A percentile compares a stretch with the other conserved stretches of the same genome.
phyloP scores from a whole-genome alignment of 768 basidiomycete genomes.

The Termitomyces sp. region DNA sequence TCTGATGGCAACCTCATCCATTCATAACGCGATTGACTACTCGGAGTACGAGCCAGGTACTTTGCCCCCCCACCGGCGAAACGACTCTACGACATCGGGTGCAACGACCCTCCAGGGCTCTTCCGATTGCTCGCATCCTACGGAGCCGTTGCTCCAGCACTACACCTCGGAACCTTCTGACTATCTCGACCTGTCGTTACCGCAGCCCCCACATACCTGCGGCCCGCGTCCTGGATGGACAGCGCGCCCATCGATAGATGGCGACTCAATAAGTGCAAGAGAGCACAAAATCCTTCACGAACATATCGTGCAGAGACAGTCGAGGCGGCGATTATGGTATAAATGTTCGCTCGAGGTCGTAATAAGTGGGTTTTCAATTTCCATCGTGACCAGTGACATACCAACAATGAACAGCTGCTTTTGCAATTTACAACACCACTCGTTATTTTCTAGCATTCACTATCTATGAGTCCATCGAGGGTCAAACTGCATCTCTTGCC shows the following conservation, averaged over 20 bases:
- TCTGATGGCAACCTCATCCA: constrained; percentile 53
- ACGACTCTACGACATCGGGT: constrained; percentile 30
- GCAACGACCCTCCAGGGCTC: constrained; percentile 28
- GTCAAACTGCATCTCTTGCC: constrained; percentile 38
- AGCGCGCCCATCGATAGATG: constrained; percentile 20
- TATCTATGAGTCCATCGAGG: constrained; percentile 30
- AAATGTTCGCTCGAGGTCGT: constrained; percentile 27
- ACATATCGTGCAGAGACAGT: constrained; percentile 17
- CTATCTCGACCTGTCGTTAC: constrained; percentile 27
- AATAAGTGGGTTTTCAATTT: constrained; percentile 28
- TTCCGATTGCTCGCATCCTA: constrained; percentile 35
- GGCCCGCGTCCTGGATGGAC: constrained; percentile 20
- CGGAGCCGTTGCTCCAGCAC: constrained; percentile 35
- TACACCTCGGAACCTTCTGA: constrained; percentile 21
- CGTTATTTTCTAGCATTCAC: constrained; percentile 63
- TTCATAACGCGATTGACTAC: constrained; percentile 49
- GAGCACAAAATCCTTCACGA: constrained; percentile 25
- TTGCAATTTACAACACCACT: constrained; percentile 56
- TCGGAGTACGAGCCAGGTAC: constrained; percentile 23
- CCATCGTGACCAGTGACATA: neutral
- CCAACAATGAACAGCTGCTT: constrained; percentile 34
- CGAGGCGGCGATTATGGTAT: constrained; percentile 21
- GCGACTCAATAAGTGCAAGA: constrained; percentile 18
- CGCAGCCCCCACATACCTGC: constrained; percentile 24
- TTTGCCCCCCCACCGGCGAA: constrained; percentile 38